A percentile compares a stretch with the other conserved stretches of the same genome.
phyloP scores from a whole-genome alignment of 805 yeast genomes.

The Jamesozyma lodderae region DNA sequence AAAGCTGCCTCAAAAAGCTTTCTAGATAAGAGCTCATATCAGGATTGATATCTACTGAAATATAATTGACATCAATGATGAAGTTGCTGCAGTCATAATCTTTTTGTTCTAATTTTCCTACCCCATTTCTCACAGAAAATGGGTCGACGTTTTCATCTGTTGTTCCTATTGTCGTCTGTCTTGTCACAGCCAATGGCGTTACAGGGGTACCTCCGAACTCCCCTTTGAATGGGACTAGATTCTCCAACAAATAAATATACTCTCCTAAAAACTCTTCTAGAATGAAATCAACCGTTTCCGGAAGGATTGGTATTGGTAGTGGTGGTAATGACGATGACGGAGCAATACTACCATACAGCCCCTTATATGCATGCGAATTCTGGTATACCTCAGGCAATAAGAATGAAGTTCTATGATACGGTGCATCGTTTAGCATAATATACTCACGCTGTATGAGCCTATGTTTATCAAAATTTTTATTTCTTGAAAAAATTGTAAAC shows the following conservation, averaged over 20 bases:
- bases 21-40: conserved; percentile 33
- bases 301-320: conserved; percentile 50
- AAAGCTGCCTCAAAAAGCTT: conserved; percentile 30
- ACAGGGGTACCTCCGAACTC: not conserved
- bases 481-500: conserved; percentile 51
- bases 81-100: conserved; percentile 9
- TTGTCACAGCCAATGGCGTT: not conserved
- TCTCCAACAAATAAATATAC: conserved; percentile 8
- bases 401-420: conserved; percentile 74
- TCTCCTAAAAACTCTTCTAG: conserved; percentile 30
- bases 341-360: conserved; percentile 41
- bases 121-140: too few species aligned
- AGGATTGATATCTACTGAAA: conserved; percentile 34
- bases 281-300: conserved; percentile 38
- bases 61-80: conserved; percentile 36
- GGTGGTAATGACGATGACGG: conserved; percentile 59
- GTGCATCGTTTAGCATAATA: conserved; percentile 64
- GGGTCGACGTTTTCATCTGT: not conserved
- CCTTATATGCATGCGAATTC: conserved; percentile 36
- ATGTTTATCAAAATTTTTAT: conserved; percentile 35
- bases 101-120: not conserved
- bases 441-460: conserved; percentile 54
- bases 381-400: conserved; percentile 46
- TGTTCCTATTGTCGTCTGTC: not conserved
- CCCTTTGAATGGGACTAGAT: not conserved